phyloP scores from a whole-genome alignment of 805 yeast species.

The Wickerhamomyces alni region DNA sequence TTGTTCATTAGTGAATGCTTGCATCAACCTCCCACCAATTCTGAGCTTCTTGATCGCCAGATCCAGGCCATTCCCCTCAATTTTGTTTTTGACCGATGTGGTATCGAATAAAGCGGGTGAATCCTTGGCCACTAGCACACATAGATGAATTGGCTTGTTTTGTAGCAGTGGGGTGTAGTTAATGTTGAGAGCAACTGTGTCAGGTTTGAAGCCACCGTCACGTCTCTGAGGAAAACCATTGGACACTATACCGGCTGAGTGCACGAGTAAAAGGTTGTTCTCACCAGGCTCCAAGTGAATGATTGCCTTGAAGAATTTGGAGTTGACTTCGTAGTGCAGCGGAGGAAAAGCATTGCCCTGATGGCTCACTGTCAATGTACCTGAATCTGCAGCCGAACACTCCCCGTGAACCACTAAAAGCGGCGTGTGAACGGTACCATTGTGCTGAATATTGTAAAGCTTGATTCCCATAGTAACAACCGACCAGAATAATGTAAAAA shows the following conservation, averaged over 20 bases:
- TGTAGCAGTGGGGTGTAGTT: conserved; percentile 50
- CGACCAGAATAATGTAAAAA: too few relatives aligned
- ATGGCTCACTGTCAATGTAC: conserved; percentile 38
- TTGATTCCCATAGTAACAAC: conserved; percentile 16
- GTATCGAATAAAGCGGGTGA: conserved; percentile 68
- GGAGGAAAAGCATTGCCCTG: conserved; percentile 48
- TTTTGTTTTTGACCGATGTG: conserved; percentile 40
- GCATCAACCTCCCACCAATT: conserved; percentile 83
- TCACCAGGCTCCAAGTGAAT: conserved; percentile 66
- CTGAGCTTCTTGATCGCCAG: conserved; percentile 69
- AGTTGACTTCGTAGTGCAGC: conserved; percentile 60
- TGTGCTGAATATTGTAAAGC: conserved; percentile 28
- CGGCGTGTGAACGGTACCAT: conserved; percentile 39
- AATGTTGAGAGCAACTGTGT: conserved; percentile 26
- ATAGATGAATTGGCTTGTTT: conserved; percentile 77
- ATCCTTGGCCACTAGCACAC: conserved; percentile 70
- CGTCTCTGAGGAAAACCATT: conserved; percentile 26
- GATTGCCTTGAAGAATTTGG: conserved; percentile 69
- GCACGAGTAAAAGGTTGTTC: conserved; percentile 51
- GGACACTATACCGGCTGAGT: conserved; percentile 30
- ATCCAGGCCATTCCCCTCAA: conserved; percentile 63
- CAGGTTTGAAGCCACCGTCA: conserved; percentile 4
- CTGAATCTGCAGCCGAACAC: conserved; percentile 23
- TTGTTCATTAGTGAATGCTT: conserved; percentile 86
- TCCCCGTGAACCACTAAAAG: conserved; percentile 45